A percentile compares a stretch with the other conserved stretches of the same genome.
Evolutionary conservation across 192 early-diverging fungal genomes (phyloP).

Genomic region (Irineochytrium annulatum): DNA sequence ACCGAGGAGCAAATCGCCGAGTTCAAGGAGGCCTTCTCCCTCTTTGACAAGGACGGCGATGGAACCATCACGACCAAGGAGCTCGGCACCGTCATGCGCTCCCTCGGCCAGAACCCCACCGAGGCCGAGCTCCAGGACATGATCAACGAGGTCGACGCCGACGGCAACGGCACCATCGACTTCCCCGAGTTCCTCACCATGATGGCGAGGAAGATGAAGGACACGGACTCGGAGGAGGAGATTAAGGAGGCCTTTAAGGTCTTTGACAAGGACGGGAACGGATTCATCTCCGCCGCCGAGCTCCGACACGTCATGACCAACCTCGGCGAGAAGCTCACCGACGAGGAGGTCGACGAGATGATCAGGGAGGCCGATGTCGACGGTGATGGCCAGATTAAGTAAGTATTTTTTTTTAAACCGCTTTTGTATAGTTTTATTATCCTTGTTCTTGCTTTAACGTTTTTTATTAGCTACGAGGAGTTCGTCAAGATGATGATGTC

Average conservation of each 20-base stretch:
- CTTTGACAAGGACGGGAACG: conserved; percentile 95
- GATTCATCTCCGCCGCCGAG: conserved; percentile 88
- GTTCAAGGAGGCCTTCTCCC: conserved; percentile 80
- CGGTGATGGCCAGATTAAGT: conserved; percentile 83
- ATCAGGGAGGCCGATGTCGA: conserved; percentile 64
- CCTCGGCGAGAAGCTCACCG: conserved; percentile 80
- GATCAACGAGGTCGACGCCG: conserved; percentile 92
- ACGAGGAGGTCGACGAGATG: conserved; percentile 69
- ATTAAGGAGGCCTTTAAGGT: conserved; percentile 94
- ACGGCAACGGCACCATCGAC: conserved; percentile 92
- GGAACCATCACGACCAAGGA: conserved; percentile 92
- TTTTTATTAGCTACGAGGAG: conserved; percentile 84
- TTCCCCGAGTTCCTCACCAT: conserved; percentile 91
- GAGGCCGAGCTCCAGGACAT: conserved; percentile 92
- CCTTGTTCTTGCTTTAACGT: too few species aligned
- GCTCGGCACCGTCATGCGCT: conserved; percentile 93
- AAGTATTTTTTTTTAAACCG: too few species aligned
- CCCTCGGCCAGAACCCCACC: conserved; percentile 85
- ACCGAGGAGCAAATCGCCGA: conserved; percentile 86
- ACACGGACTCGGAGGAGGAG: conserved; percentile 86
- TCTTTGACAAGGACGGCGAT: conserved; percentile 96
- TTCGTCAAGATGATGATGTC: conserved; percentile 76
- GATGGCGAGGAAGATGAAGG: conserved; percentile 86
- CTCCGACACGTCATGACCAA: conserved; percentile 89
- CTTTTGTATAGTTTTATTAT: too few species aligned